Evolutionary conservation across 345 rosid genomes (phyloP), one percentile per base, ranked within the genome.

Genomic region (Lepidium aucheri): DNA sequence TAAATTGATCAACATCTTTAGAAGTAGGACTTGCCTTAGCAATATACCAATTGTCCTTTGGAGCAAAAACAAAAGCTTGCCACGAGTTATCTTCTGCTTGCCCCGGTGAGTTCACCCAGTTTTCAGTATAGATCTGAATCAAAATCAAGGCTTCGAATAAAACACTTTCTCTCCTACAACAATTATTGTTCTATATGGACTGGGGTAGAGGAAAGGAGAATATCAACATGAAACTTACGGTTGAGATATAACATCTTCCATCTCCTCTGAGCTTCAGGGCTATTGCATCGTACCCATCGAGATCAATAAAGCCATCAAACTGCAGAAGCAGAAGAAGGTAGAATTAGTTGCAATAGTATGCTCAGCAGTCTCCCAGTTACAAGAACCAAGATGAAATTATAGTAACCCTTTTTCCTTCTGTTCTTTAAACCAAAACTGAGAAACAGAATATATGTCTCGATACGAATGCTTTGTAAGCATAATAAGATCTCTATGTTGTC

Each of bases 31-130:
- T 67, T 75, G 68, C 96, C 97, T 88, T 85, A 28, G 89, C 86
- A 52, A 84, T 85, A 54, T 82, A 86, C 96, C 96, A 90, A 38
- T 62, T 74, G 69, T 82, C 91, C 76, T 85, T 84, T 20, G 97
- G 96, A 56, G 79, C 88, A 74, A 74, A 78, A 64, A 90, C 82
- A 68, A 85, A 90, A 68, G 95, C 86, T 80, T 88, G 96, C 99
- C 99, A 94, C 59, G 99, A 87, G 79, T 90, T 90, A 81, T 91
- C 99, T 81, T 91, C 97, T 38, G 67, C 68, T 60, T 91, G 95
- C 49, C 95, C 96, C 1, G 97, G 97, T 51, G 93, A 90, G 74
- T 95, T 95, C 45, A 91, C 93, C 97, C 95, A 95, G 72, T 91
- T 95, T 72, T 91, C 96, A 1, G 96, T 91, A 73, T 95, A 94